These are phyloP conservation scores for Alternaria alternata DNA, from an alignment of 2,329 filamentous ascomycete genomes.

Conservation along the genomic window DNA sequence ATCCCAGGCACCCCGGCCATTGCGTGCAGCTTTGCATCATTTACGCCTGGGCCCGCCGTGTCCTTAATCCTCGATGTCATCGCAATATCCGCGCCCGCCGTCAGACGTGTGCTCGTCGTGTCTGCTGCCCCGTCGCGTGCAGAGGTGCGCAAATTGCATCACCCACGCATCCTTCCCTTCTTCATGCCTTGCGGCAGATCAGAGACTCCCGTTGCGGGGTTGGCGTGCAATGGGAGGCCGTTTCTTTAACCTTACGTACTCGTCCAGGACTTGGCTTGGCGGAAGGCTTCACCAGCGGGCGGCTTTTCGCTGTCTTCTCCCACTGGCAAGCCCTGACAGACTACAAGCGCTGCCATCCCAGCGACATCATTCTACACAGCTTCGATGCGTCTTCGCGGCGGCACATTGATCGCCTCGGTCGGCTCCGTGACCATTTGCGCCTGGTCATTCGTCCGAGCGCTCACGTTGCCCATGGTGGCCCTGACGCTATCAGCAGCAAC, in stretches of 20 bases:
- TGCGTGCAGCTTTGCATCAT: slow-evolving; percentile 35
- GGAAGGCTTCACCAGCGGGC: slow-evolving; percentile 35
- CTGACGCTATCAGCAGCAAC: slow-evolving; percentile 44
- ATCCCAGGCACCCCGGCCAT: slow-evolving; percentile 18
- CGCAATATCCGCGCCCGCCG: slow-evolving; percentile 33
- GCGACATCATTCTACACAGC: slow-evolving; percentile 38
- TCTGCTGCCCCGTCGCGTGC: slow-evolving; percentile 21
- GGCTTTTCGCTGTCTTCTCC: slow-evolving; percentile 28
- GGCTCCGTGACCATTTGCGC: slow-evolving; percentile 38
- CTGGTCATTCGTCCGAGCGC: slow-evolving; percentile 33
- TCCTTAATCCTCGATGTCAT: slow-evolving; percentile 34
- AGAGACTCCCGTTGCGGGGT: slow-evolving; percentile 26
- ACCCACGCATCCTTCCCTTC: not conserved
- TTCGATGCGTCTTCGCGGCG: slow-evolving; percentile 47
- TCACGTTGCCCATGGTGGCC: slow-evolving; percentile 26
- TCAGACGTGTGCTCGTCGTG: slow-evolving; percentile 19
- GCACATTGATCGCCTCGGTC: slow-evolving; percentile 42
- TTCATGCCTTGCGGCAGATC: slow-evolving; percentile 22
- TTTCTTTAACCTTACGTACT: slow-evolving; percentile 22
- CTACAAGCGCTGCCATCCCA: slow-evolving; percentile 31
- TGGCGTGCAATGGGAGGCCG: slow-evolving; percentile 13
- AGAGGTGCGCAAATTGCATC: no score
- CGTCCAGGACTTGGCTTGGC: slow-evolving; percentile 25
- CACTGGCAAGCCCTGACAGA: slow-evolving; percentile 24
- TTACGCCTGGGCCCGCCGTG: slow-evolving; percentile 25